A percentile compares a stretch with the other conserved stretches of the same genome.
phyloP scores from a whole-genome alignment of 441 rosid genomes.

The Eruca vesicaria region DNA sequence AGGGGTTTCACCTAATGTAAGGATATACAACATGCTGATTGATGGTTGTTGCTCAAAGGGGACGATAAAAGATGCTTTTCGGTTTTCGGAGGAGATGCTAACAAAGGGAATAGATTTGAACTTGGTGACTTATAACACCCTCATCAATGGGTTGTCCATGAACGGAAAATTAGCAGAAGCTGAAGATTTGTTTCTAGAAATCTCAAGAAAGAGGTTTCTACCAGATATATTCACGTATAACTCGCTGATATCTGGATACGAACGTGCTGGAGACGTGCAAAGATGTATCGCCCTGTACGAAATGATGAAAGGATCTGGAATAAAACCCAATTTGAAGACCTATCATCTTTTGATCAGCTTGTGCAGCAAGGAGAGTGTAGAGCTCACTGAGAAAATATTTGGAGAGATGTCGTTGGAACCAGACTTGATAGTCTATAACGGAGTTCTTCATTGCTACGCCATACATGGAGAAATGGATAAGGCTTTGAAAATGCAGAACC shows the following conservation, averaged over 20 bases:
- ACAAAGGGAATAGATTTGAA: constrained; percentile 44
- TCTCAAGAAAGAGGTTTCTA: constrained; percentile 44
- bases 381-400: constrained; percentile 45
- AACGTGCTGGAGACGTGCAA: constrained; percentile 42
- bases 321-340: constrained; percentile 56
- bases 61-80: constrained; percentile 58
- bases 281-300: constrained; percentile 64
- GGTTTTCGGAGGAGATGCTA: constrained; percentile 61
- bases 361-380: constrained; percentile 49
- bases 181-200: constrained; percentile 53
- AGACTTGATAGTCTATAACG: constrained; percentile 54
- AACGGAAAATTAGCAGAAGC: constrained; percentile 54
- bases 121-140: constrained; percentile 69
- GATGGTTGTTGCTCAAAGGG: constrained; percentile 55
- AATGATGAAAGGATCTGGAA: constrained; percentile 56
- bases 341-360: constrained; percentile 56
- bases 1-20: constrained; percentile 59
- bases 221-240: constrained; percentile 75
- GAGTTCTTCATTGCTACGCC: constrained; percentile 51
- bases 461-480: constrained; percentile 50
- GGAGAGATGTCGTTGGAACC: constrained; percentile 64
- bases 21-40: constrained; percentile 72
- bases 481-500: constrained; percentile 44
- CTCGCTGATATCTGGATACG: constrained; percentile 68
- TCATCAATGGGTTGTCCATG: constrained; percentile 63